A percentile compares a stretch with the other conserved stretches of the same genome.
These are phyloP conservation scores for Murraya paniculata DNA, from an alignment of 345 rosid species.

Conservation along the genomic window DNA sequence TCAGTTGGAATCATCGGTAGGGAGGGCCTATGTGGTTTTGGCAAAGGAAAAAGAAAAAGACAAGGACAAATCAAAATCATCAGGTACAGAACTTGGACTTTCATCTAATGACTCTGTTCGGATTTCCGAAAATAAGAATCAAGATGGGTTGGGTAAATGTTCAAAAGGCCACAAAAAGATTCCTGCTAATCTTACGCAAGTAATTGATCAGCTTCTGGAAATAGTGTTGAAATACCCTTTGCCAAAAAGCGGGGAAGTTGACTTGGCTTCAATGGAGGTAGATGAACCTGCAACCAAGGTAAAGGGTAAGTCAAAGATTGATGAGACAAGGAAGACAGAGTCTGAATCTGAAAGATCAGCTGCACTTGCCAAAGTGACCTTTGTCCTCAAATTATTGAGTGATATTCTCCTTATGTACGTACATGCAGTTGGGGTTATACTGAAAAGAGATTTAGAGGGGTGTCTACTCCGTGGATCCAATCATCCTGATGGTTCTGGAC, in stretches of 20 bases:
- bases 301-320: slow-evolving; percentile 91
- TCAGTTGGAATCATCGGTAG: slow-evolving; percentile 89
- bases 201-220: slow-evolving; percentile 95
- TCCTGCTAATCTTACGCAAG: slow-evolving; percentile 81
- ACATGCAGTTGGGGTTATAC: slow-evolving; percentile 80
- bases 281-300: slow-evolving; percentile 74
- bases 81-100: slow-evolving; percentile 55
- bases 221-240: slow-evolving; percentile 68
- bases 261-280: slow-evolving; percentile 66
- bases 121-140: slow-evolving; percentile 67
- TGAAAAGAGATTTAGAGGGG: slow-evolving; percentile 80
- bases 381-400: slow-evolving; percentile 83
- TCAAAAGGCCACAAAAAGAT: slow-evolving; percentile 73
- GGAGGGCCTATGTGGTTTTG: slow-evolving; percentile 68
- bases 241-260: slow-evolving; percentile 55
- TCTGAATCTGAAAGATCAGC: slow-evolving; percentile 79
- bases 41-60: slow-evolving; percentile 78
- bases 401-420: slow-evolving; percentile 85
- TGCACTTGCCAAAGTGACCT: slow-evolving; percentile 81
- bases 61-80: slow-evolving; percentile 56
- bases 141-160: slow-evolving; percentile 75
- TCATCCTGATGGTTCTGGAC: slow-evolving; percentile 48
- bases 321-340: slow-evolving; percentile 55
- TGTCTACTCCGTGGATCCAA: slow-evolving; percentile 67
- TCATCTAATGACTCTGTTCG: slow-evolving; percentile 61